phyloP scores from a whole-genome alignment of 1,284 basidiomycete species.

The Vanrija humicola region DNA sequence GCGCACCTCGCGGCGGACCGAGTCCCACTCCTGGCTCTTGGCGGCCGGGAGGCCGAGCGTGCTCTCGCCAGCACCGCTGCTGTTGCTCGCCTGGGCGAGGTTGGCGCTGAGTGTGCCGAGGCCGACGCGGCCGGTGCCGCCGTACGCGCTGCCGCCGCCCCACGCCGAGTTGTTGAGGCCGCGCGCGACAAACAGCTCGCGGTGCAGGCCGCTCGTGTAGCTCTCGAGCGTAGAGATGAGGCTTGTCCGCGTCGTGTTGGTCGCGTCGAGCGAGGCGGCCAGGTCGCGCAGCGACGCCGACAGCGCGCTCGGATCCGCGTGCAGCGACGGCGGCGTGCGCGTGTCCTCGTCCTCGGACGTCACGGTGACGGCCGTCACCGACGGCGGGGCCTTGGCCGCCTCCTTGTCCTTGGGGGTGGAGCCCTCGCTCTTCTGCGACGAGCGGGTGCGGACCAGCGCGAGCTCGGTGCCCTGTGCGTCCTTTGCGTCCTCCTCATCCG shows the following conservation, averaged over 20 bases:
- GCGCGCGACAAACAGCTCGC: constrained; percentile 28
- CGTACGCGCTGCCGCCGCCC: constrained; percentile 1
- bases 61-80: not conserved
- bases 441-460: not conserved
- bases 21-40: constrained; percentile 42
- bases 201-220: constrained; percentile 43
- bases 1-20: constrained; percentile 44
- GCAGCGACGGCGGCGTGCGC: constrained; percentile 1
- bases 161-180: constrained; percentile 3
- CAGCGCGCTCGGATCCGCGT: constrained; percentile 16
- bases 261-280: constrained; percentile 31
- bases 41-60: constrained; percentile 14
- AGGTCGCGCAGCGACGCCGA: constrained; percentile 21
- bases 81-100: constrained; percentile 27
- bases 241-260: constrained; percentile 44
- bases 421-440: not conserved
- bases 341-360: constrained; percentile 3
- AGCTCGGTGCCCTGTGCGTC: not conserved
- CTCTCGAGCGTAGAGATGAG: constrained; percentile 41
- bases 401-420: constrained; percentile 5
- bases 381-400: not conserved
- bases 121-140: constrained; percentile 17
- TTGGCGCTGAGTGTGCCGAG: constrained; percentile 32
- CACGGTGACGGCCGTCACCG: not conserved
- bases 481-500: not conserved